phyloP scores from a whole-genome alignment of 441 rosid genomes.

The Populus hybrid region DNA sequence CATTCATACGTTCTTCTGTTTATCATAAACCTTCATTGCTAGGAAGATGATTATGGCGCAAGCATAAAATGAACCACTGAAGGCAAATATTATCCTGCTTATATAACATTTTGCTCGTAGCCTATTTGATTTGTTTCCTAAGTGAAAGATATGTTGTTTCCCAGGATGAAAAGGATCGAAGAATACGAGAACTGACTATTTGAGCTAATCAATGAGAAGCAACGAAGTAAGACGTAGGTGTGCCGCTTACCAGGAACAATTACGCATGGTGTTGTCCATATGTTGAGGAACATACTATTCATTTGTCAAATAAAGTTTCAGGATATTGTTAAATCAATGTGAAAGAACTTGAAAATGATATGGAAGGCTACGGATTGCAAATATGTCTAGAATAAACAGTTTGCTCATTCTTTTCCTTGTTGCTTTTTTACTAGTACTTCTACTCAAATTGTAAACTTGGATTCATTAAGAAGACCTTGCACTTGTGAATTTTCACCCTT shows the following conservation, averaged over 20 bases:
- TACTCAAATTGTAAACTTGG: neutral
- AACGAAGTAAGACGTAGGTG: conserved; percentile 39
- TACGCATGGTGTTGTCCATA: conserved; percentile 31
- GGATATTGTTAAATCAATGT: conserved; percentile 39
- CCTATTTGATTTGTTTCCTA: neutral
- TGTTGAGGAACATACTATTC: conserved; percentile 47
- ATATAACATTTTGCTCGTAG: neutral
- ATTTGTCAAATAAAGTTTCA: conserved; percentile 39
- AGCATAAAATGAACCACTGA: neutral
- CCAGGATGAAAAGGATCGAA: conserved; percentile 52
- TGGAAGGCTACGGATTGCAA: conserved; percentile 25
- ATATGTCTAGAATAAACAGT: neutral
- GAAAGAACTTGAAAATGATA: conserved; percentile 38
- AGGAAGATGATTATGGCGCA: neutral
- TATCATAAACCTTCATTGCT: neutral
- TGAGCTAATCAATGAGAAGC: conserved; percentile 50
- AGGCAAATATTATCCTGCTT: neutral
- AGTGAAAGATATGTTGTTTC: neutral
- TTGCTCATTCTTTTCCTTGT: neutral
- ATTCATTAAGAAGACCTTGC: neutral
- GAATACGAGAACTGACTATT: conserved; percentile 42
- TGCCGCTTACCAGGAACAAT: conserved; percentile 41
- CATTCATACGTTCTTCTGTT: neutral
- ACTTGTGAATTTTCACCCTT: neutral
- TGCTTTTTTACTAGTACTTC: neutral